Evolutionary conservation across 352 stramenopile species (phyloP).

Genomic region (Discostella stelligera): DNA sequence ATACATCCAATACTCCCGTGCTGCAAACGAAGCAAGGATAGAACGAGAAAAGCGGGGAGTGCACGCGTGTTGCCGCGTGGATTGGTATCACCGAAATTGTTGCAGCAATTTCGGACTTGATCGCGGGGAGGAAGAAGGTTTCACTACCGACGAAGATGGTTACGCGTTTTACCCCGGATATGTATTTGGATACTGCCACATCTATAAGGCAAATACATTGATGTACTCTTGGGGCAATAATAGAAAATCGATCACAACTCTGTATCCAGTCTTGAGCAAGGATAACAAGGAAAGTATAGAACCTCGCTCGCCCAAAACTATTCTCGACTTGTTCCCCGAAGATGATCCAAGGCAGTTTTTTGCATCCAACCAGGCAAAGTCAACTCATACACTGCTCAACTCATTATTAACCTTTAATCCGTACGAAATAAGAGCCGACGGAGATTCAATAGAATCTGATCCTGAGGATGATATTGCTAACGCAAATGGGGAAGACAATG

Average conservation of each 20-base stretch:
- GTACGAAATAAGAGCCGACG: background rate
- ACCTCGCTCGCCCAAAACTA: background rate
- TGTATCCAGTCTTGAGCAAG: background rate
- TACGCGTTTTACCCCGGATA: slow-evolving; percentile 40
- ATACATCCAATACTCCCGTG: slow-evolving; percentile 39
- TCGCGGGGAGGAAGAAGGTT: slow-evolving; percentile 7
- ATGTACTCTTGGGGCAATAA: background rate
- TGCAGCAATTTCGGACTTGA: slow-evolving; percentile 18
- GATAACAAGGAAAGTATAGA: background rate
- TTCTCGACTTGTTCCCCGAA: slow-evolving; percentile 10
- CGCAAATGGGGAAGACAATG: background rate
- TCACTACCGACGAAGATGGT: slow-evolving; percentile 43
- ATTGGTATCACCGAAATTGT: slow-evolving; percentile 46
- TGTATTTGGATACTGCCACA: slow-evolving; percentile 27
- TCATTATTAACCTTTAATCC: background rate
- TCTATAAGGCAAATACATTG: slow-evolving; percentile 4
- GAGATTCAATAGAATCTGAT: background rate
- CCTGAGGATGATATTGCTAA: background rate
- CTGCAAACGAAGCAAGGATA: slow-evolving; percentile 35
- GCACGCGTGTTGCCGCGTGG: slow-evolving; percentile 23
- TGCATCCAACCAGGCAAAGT: background rate
- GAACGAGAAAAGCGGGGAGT: slow-evolving; percentile 19
- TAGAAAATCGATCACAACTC: background rate
- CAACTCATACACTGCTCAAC: background rate
- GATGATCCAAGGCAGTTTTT: slow-evolving; percentile 8